Conservation (phyloP, 169 alveolate genomes). For the Eimeria sp. region DNA sequence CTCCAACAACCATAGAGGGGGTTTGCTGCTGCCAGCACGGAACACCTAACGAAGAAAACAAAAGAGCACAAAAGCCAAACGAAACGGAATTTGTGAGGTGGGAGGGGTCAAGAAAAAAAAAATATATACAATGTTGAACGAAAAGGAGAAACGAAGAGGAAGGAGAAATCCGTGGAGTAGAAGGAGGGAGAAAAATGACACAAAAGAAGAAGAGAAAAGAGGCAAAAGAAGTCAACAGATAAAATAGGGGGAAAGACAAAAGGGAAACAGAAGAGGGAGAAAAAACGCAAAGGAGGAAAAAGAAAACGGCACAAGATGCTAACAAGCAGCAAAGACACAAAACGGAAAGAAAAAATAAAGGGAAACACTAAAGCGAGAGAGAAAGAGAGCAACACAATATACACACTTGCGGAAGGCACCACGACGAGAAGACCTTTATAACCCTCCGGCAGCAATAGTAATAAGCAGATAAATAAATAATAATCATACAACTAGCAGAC, state of each 20-base stretch:
- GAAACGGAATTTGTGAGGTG: neutral
- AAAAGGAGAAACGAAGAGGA: neutral
- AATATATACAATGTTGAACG: too few relatives aligned
- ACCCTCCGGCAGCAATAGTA: too few relatives aligned
- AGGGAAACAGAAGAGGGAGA: neutral
- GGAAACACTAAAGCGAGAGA: neutral
- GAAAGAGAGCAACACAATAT: too few relatives aligned
- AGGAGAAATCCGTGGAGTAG: neutral
- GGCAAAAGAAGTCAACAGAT: neutral
- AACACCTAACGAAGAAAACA: constrained; percentile 90
- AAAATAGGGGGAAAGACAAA: too few relatives aligned
- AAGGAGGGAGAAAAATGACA: neutral
- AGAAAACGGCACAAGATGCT: neutral
- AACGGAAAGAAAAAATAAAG: too few relatives aligned
- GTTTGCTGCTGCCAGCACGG: constrained; percentile 99
- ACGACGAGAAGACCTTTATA: too few relatives aligned
- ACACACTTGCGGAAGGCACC: too few relatives aligned
- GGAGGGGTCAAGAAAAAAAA: neutral
- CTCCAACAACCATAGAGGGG: constrained; percentile 99
- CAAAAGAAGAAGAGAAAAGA: neutral
- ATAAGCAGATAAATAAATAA: too few relatives aligned
- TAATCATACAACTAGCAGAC: too few relatives aligned
- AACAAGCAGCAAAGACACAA: neutral
- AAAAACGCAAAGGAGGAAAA: neutral
- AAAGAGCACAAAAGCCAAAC: neutral